phyloP scores from a whole-genome alignment of 495 filamentous ascomycete genomes.

The Tuber brumale region DNA sequence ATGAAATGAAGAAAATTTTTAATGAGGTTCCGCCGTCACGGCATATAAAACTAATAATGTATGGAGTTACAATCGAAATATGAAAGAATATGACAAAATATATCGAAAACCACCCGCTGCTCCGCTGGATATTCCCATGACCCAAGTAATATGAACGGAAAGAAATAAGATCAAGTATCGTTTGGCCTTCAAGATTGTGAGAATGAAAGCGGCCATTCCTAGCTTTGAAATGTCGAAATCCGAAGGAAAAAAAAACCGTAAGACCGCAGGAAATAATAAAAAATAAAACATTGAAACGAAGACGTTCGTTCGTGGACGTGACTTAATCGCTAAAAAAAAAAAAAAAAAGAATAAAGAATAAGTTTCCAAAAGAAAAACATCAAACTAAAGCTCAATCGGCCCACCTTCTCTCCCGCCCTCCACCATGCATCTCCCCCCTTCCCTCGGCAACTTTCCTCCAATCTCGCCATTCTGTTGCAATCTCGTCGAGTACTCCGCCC shows the following conservation, averaged over 20 bases:
- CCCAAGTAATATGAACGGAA: slow-evolving; percentile 2
- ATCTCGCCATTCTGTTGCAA: slow-evolving; percentile 90
- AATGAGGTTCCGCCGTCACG: not conserved
- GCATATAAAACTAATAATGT: not conserved
- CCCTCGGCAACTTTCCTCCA: slow-evolving; percentile 65
- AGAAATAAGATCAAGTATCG: not conserved
- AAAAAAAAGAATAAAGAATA: not conserved
- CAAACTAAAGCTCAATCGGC: slow-evolving; percentile 13
- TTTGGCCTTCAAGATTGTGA: not conserved
- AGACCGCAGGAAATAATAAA: not conserved
- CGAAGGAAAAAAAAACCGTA: not conserved
- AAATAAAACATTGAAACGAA: not conserved
- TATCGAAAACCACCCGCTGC: slow-evolving; percentile 1
- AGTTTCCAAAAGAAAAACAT: not conserved
- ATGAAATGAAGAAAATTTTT: not conserved
- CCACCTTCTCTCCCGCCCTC: slow-evolving; percentile 37
- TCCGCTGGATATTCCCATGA: slow-evolving; percentile 2
- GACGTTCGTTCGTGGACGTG: not conserved
- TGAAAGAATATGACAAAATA: not conserved
- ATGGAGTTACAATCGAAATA: not conserved
- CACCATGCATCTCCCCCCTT: slow-evolving; percentile 38
- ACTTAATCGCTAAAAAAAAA: not conserved
- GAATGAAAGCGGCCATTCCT: not conserved
- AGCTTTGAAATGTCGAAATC: not conserved
- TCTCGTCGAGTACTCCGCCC: slow-evolving; percentile 86